These are phyloP conservation scores for Podospora pseudoanserina DNA, from an alignment of 495 filamentous ascomycete genomes.

Conservation along the genomic window DNA sequence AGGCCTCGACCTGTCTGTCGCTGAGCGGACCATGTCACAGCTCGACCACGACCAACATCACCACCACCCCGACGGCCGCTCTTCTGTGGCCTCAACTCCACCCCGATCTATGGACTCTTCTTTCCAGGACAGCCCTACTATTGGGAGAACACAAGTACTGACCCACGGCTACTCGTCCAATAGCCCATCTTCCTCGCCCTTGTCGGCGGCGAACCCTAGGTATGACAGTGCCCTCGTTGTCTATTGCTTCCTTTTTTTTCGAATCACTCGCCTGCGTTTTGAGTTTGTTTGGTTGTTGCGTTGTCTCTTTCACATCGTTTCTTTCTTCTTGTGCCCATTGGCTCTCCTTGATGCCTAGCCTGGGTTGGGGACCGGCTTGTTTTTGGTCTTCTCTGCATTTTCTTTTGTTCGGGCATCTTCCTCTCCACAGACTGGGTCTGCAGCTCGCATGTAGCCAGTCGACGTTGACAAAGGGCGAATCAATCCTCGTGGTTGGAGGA, in stretches of 20 bases:
- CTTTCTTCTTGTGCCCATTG: neutral
- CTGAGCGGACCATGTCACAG: conserved; percentile 46
- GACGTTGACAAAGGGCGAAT: neutral
- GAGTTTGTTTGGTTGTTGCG: neutral
- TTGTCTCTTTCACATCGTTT: neutral
- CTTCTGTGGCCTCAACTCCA: conserved; percentile 21
- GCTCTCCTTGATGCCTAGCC: neutral
- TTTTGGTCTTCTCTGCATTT: neutral
- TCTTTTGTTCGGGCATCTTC: conserved; percentile 2
- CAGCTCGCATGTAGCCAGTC: conserved; percentile 1
- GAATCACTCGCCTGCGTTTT: conserved; percentile 12
- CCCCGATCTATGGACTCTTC: conserved; percentile 27
- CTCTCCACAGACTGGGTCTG: neutral
- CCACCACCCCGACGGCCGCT: conserved; percentile 31
- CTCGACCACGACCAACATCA: conserved; percentile 38
- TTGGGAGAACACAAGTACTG: conserved; percentile 33
- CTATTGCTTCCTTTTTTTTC: conserved; percentile 6
- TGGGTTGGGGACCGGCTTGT: neutral
- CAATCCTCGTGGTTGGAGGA: conserved; percentile 10
- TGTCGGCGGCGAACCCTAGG: conserved; percentile 10
- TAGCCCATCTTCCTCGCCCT: conserved; percentile 26
- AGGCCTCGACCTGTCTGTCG: conserved; percentile 23
- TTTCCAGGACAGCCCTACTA: conserved; percentile 39
- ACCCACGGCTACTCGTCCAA: conserved; percentile 23
- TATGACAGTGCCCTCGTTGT: neutral